Evolutionary conservation across 2,329 filamentous ascomycete genomes (phyloP).

Genomic region (Colletotrichum sp.): DNA sequence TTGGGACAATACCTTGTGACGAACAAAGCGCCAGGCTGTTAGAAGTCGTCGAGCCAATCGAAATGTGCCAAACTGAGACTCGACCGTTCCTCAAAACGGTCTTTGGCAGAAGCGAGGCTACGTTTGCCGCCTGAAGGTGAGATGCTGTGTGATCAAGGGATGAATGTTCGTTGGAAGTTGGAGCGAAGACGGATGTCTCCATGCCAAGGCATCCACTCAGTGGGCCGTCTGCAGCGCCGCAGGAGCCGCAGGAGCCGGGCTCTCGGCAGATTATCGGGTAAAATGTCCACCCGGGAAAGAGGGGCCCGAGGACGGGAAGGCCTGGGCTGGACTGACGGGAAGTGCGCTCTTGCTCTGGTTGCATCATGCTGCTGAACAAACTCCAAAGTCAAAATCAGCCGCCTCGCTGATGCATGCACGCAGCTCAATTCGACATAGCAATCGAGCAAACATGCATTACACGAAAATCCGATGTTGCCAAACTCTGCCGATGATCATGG

Average conservation of each 20-base stretch:
- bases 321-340: not conserved
- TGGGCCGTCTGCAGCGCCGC: not conserved
- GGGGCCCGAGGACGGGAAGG: not conserved
- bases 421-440: not conserved
- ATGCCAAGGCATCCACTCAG: not conserved
- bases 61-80: not conserved
- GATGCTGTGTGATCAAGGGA: not conserved
- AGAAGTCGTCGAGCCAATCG: not conserved
- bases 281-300: not conserved
- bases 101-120: not conserved
- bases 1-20: not conserved
- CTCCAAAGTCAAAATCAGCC: not conserved
- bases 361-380: not conserved
- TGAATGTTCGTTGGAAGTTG: not conserved
- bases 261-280: not conserved
- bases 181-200: not conserved
- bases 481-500: not conserved
- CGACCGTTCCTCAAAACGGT: not conserved
- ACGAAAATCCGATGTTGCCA: constrained; percentile 3
- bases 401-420: not conserved
- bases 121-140: not conserved
- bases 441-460: not conserved
- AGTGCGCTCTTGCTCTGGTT: not conserved
- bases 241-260: too few relatives aligned
- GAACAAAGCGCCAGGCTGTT: not conserved